Conservation (phyloP, 441 rosid genomes). For the Populus tomentosa region DNA sequence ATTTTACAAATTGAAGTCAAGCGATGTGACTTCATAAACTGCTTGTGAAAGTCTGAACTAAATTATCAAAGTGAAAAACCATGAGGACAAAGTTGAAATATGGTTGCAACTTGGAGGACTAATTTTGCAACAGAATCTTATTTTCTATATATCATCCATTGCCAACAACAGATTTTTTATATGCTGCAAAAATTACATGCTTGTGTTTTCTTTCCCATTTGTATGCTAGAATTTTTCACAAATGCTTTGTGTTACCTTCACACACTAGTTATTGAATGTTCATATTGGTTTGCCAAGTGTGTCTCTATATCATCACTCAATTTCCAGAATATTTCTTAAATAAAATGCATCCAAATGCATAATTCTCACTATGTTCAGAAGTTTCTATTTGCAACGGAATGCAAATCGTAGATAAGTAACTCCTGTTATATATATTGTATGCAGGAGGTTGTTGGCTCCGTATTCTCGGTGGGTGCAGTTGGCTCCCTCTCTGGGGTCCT, state of each 20-base stretch:
- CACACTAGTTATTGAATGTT: neutral
- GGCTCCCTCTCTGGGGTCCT: conserved; percentile 67
- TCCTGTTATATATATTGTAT: conserved; percentile 1
- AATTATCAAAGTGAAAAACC: neutral
- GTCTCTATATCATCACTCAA: neutral
- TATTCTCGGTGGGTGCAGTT: conserved; percentile 53
- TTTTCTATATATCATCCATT: neutral
- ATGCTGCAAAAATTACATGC: neutral
- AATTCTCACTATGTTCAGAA: neutral
- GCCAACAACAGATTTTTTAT: neutral
- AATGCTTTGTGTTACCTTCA: neutral
- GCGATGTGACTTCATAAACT: no score
- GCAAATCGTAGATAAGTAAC: neutral
- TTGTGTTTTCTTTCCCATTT: neutral
- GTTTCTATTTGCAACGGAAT: neutral
- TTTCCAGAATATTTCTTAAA: neutral
- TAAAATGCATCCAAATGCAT: neutral
- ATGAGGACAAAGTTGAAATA: no score
- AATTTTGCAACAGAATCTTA: neutral
- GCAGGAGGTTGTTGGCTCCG: conserved; percentile 66
- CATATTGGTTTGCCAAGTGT: neutral
- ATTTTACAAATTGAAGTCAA: no score
- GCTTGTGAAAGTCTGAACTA: neutral
- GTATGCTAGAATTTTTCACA: no score
- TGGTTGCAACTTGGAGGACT: neutral